Percentiles rank a stretch among this genome's conserved stretches.
phyloP scores from a whole-genome alignment of 2,329 filamentous ascomycete genomes.

The Fusarium sambucinum region DNA sequence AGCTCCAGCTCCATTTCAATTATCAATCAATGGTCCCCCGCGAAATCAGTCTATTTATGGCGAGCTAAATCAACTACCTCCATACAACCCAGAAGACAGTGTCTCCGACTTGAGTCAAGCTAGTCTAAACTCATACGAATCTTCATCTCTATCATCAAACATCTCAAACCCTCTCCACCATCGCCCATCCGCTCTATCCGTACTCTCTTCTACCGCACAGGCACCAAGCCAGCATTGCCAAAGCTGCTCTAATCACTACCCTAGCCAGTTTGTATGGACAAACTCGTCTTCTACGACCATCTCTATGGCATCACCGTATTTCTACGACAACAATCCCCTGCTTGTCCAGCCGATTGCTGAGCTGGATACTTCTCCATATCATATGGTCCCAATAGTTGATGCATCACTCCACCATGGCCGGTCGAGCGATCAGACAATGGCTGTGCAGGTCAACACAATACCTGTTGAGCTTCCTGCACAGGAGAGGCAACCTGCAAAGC shows the following conservation, averaged over 20 bases:
- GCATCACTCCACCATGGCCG: background rate
- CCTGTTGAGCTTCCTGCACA: constrained; percentile 27
- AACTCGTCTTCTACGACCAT: constrained; percentile 26
- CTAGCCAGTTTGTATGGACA: constrained; percentile 20
- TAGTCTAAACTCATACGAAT: background rate
- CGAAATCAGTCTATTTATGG: background rate
- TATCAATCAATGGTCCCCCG: background rate
- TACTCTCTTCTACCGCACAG: background rate
- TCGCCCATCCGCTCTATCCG: background rate
- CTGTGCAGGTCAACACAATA: constrained; percentile 18
- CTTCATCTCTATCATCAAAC: constrained; percentile 5
- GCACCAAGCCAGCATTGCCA: background rate
- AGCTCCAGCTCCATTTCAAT: background rate
- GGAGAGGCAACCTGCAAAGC: background rate
- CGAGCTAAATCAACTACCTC: background rate
- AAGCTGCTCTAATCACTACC: constrained; percentile 1
- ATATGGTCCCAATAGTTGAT: constrained; percentile 12
- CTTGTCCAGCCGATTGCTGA: constrained; percentile 20
- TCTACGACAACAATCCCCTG: background rate
- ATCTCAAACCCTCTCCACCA: background rate
- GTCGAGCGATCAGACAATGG: background rate
- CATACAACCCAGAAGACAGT: background rate
- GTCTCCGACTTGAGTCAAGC: constrained; percentile 6
- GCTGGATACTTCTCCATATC: constrained; percentile 22
- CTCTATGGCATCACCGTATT: background rate